Percentiles rank a stretch among this genome's conserved stretches.
Conservation (phyloP, 225 moss, liverwort and hornwort genomes). For the Sphagnum contortum region DNA sequence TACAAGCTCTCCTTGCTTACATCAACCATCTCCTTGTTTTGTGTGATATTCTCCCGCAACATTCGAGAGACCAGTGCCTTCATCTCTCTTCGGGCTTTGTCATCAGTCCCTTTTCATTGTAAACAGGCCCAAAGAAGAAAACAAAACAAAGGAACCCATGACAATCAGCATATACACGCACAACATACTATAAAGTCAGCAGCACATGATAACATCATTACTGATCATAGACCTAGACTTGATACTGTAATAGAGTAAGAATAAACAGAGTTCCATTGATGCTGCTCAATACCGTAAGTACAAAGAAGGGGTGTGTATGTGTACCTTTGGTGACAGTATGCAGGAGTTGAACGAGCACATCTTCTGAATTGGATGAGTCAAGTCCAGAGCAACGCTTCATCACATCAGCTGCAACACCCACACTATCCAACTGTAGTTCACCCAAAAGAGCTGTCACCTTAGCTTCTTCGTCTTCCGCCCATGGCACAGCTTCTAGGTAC, state of each 20-base stretch:
- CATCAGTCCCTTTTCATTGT: conserved; percentile 43
- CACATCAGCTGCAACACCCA: conserved; percentile 60
- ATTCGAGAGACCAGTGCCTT: conserved; percentile 72
- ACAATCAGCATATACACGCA: background rate
- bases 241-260: no score
- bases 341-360: conserved; percentile 64
- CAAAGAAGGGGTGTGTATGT: background rate
- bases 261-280: no score
- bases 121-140: background rate
- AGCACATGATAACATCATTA: no score
- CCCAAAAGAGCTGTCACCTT: conserved; percentile 61
- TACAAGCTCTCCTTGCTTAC: conserved; percentile 83
- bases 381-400: conserved; percentile 58
- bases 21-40: conserved; percentile 54
- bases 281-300: no score
- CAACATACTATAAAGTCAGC: no score
- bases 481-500: conserved; percentile 75
- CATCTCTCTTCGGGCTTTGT: conserved; percentile 83
- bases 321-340: conserved; percentile 67
- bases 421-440: conserved; percentile 66
- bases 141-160: background rate
- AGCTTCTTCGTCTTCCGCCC: conserved; percentile 88
- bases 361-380: conserved; percentile 51
- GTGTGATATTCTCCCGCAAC: conserved; percentile 79
- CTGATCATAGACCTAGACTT: no score